A percentile compares a stretch with the other conserved stretches of the same genome.
Conservation (phyloP, 352 stramenopile genomes). For the Aphanomyces euteiches region DNA sequence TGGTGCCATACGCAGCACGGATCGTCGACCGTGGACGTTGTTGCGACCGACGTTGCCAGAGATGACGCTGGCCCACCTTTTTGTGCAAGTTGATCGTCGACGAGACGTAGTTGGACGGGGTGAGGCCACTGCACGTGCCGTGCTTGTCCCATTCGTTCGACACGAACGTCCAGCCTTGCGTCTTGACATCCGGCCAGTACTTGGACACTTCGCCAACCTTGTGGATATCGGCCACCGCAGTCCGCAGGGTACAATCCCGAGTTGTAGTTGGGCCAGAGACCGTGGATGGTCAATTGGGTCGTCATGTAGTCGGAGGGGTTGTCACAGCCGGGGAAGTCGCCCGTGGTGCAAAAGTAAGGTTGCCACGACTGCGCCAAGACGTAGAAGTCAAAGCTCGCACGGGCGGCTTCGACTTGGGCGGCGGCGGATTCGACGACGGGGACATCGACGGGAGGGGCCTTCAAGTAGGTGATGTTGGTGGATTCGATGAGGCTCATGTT, state of each 20-base stretch:
- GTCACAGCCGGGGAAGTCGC: conserved; percentile 74
- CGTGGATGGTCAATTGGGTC: conserved; percentile 84
- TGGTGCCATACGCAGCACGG: conserved; percentile 35
- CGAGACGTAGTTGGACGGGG: conserved; percentile 68
- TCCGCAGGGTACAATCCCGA: too few relatives aligned
- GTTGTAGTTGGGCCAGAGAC: conserved; percentile 78
- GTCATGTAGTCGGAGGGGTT: conserved; percentile 64
- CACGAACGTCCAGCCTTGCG: conserved; percentile 69
- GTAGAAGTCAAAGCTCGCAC: conserved; percentile 72
- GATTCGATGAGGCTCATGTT: too few relatives aligned
- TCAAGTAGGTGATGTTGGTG: too few relatives aligned
- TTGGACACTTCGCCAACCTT: conserved; percentile 46
- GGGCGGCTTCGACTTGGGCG: too few relatives aligned
- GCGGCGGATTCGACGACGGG: too few relatives aligned
- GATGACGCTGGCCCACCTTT: conserved; percentile 39
- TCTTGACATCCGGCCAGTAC: conserved; percentile 87
- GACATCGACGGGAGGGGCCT: too few relatives aligned
- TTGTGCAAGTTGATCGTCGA: conserved; percentile 54
- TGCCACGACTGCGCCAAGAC: conserved; percentile 89
- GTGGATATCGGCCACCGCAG: too few relatives aligned
- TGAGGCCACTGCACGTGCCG: conserved; percentile 87
- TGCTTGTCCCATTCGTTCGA: conserved; percentile 92
- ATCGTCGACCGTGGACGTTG: conserved; percentile 45
- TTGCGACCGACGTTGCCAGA: conserved; percentile 53
- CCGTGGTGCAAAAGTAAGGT: conserved; percentile 69